Base-by-base conservation (phyloP, 352 stramenopile genomes). In the Phytophthora fragariaefolia region DNA sequence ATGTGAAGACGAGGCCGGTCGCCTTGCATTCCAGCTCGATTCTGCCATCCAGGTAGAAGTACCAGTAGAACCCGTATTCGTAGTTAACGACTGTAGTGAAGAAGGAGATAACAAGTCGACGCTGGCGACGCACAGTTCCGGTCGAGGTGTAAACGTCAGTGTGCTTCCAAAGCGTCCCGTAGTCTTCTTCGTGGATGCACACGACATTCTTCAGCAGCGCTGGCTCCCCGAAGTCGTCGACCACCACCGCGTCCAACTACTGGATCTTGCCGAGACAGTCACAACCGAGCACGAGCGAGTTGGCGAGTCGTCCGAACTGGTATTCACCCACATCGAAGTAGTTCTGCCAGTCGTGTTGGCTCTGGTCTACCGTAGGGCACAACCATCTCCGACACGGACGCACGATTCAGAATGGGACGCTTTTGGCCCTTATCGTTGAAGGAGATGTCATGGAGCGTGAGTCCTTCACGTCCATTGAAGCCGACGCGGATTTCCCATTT, bases 121-220 rank as follows among this genome's bases (percentile, higher is more conserved):
- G 73, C 22, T 78, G 73, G 17, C 85, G 69, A 42, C 82, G 73
- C 18, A 94, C 86, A 1, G 60, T 69, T 4, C 65, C 61, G 5
- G n/a, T 63, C 36, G 56, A 50, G 26, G 56, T 63, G 54, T 57
- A 73, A 42, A 68, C 46, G 30, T 80, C 73, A 8, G 58, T 77
- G 71, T 95, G 87, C 69, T 94, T 94, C 80, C 81, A 95, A 13
- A 91, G 69, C 32, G 90, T 73, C 12, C 87, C 85, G 17, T 74
- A 73, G 74, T 95, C 87, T 58, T 95, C 85, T 66, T 95, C 85
- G 70, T 95, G 87, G 77, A 95, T 92, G 69, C 85, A 96, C 17
- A 96, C 66, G 1, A 71, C 87, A 48, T 92, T 91, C 58, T 87
- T 85, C 28, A 86, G 71, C 24, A 71, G 46, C 6, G 77, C 42